Evolutionary conservation across 768 basidiomycete species (phyloP).

Genomic region (Auricularia heimuer): DNA sequence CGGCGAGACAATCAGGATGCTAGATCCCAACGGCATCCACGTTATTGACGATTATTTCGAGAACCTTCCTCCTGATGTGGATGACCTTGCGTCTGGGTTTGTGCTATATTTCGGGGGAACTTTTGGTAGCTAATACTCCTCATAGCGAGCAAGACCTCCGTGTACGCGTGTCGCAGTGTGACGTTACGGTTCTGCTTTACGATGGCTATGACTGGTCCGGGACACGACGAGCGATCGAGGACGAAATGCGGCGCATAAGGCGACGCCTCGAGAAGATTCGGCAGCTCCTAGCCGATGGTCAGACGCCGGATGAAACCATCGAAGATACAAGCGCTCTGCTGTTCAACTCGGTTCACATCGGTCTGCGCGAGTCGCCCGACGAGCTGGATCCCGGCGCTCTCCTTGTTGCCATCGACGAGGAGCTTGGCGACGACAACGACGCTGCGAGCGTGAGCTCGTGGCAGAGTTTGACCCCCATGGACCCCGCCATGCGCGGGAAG

Average conservation of each 20-base stretch:
- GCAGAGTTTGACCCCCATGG: constrained; percentile 65
- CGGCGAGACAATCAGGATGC: constrained; percentile 78
- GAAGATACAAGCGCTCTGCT: constrained; percentile 67
- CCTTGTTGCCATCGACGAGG: constrained; percentile 87
- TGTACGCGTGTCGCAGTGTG: constrained; percentile 48
- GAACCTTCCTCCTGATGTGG: constrained; percentile 45
- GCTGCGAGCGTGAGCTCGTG: constrained; percentile 77
- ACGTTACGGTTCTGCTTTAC: constrained; percentile 65
- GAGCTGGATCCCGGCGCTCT: constrained; percentile 65
- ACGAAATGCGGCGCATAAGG: constrained; percentile 81
- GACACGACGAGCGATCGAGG: constrained; percentile 80
- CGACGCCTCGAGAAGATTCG: constrained; percentile 78
- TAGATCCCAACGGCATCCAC: constrained; percentile 53
- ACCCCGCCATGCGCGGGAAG: constrained; percentile 10
- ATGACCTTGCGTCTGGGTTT: constrained; percentile 25
- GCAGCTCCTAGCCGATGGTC: constrained; percentile 85
- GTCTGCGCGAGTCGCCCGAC: constrained; percentile 69
- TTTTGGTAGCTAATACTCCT: constrained; percentile 24
- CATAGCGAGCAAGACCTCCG: constrained; percentile 34
- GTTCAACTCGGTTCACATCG: constrained; percentile 92
- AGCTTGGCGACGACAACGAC: constrained; percentile 67
- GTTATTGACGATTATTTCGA: constrained; percentile 69
- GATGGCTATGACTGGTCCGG: constrained; percentile 91
- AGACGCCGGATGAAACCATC: constrained; percentile 65
- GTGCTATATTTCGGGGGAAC: constrained; percentile 6